phyloP scores from a whole-genome alignment of 2,329 filamentous ascomycete species.

The Botrytis squamosa region DNA sequence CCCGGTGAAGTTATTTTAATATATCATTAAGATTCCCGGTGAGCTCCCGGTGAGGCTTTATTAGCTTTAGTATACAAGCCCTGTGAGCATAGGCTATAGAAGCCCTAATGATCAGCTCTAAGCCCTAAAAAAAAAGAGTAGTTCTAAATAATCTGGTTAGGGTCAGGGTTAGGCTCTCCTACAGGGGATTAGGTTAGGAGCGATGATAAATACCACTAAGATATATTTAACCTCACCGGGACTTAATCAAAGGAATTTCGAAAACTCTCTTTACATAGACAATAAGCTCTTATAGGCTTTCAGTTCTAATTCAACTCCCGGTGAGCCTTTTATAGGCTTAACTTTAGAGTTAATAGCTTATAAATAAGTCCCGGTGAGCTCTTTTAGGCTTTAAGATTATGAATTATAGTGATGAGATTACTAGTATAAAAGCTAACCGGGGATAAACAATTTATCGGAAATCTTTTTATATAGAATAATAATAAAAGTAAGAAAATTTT shows the following conservation, averaged over 20 bases:
- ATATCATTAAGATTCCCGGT: too few relatives aligned
- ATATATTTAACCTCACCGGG: background rate
- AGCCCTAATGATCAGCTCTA: too few relatives aligned
- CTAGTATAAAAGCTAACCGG: background rate
- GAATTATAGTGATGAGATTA: background rate
- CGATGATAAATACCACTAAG: background rate
- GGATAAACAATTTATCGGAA: background rate
- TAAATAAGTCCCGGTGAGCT: too few relatives aligned
- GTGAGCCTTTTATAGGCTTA: background rate
- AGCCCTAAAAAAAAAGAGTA: too few relatives aligned
- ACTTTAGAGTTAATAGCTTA: background rate
- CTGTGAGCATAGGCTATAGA: too few relatives aligned
- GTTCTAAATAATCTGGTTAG: background rate
- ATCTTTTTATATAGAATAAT: background rate
- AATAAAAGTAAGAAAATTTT: background rate
- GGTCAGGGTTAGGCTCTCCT: background rate
- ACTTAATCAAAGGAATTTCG: background rate
- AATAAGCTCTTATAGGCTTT: background rate
- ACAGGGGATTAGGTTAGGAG: background rate
- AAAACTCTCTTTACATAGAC: too few relatives aligned
- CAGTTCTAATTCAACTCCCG: too few relatives aligned
- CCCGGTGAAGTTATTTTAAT: too few relatives aligned
- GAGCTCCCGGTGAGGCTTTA: too few relatives aligned
- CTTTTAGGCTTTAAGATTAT: too few relatives aligned
- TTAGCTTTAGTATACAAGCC: too few relatives aligned